phyloP scores from a whole-genome alignment of 345 rosid species.

The Aquilaria yunnanensis region DNA sequence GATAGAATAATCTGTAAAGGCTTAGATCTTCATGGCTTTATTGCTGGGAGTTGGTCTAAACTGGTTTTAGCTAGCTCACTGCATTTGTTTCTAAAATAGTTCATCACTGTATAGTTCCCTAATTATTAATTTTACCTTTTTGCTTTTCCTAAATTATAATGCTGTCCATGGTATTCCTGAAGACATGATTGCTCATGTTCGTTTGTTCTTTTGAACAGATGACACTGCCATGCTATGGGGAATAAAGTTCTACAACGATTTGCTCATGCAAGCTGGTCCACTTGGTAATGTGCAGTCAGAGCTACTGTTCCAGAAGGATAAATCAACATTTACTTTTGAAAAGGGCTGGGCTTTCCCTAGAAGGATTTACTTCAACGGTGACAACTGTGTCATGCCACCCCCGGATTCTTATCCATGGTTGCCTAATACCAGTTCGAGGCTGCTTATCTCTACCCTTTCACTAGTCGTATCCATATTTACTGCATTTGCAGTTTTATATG shows the following conservation, averaged over 20 bases:
- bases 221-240: slow-evolving; percentile 89
- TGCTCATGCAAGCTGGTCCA: slow-evolving; percentile 74
- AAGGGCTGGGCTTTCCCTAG: slow-evolving; percentile 96
- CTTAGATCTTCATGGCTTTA: too few relatives aligned
- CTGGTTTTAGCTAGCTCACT: too few relatives aligned
- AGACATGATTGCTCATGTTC: too few relatives aligned
- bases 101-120: too few relatives aligned
- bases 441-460: slow-evolving; percentile 13
- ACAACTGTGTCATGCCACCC: slow-evolving; percentile 83
- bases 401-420: slow-evolving; percentile 81
- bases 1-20: too few relatives aligned
- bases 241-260: slow-evolving; percentile 65
- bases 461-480: slow-evolving; percentile 25
- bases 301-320: slow-evolving; percentile 69
- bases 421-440: slow-evolving; percentile 50
- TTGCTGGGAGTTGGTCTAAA: too few relatives aligned
- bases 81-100: too few relatives aligned
- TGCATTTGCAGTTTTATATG: slow-evolving; percentile 34
- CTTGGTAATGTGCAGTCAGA: slow-evolving; percentile 85
- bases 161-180: too few relatives aligned
- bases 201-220: slow-evolving; percentile 30
- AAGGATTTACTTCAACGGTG: slow-evolving; percentile 86
- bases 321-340: slow-evolving; percentile 52
- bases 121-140: too few relatives aligned
- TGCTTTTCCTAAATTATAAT: too few relatives aligned